phyloP scores from a whole-genome alignment of 2,329 filamentous ascomycete genomes.

The Aureobasidium musti region DNA sequence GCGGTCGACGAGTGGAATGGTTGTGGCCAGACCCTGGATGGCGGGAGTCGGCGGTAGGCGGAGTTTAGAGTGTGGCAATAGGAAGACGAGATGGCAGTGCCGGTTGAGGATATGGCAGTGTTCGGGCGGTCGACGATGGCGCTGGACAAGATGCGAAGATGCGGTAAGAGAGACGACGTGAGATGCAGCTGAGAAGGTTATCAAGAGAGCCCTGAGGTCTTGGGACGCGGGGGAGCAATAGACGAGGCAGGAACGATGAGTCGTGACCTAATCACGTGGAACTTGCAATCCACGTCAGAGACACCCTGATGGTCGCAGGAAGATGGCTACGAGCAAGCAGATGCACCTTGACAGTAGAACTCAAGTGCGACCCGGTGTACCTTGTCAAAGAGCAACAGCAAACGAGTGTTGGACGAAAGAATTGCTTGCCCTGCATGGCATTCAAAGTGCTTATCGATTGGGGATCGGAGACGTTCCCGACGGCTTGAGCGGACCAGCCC shows the following conservation, averaged over 20 bases:
- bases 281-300: conserved; percentile 7
- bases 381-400: background rate
- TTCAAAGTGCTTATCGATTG: background rate
- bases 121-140: background rate
- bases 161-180: background rate
- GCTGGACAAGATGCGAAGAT: background rate
- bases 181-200: background rate
- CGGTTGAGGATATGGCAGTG: background rate
- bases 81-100: background rate
- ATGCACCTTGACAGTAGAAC: background rate
- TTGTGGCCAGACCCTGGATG: conserved; percentile 3
- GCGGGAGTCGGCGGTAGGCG: conserved; percentile 13
- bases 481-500: conserved; percentile 9
- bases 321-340: background rate
- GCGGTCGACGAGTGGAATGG: background rate
- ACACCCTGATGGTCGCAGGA: background rate
- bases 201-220: conserved; percentile 12
- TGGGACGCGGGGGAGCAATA: conserved; percentile 16
- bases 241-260: conserved; percentile 16
- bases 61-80: conserved; percentile 15
- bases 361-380: background rate
- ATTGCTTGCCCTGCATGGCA: background rate
- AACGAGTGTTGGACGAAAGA: background rate
- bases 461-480: background rate
- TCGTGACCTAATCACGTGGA: conserved; percentile 16